Base-by-base conservation (phyloP, 75 land plant genomes). In the Pinus albicaulis region DNA sequence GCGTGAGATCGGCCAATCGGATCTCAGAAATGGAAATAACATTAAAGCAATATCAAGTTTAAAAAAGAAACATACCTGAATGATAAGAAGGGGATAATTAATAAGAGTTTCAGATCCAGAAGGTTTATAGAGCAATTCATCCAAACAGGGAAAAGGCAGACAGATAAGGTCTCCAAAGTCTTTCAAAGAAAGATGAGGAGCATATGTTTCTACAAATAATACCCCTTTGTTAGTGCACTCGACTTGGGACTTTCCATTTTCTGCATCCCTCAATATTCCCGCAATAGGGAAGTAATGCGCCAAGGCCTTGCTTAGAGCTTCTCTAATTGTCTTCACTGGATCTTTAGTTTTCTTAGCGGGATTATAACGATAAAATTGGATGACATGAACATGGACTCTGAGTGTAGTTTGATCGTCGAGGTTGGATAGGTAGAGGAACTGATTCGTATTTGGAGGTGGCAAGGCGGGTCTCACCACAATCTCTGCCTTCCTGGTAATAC, bases 211-310 rank as follows among this genome's bases (percentile, higher is more conserved):
- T 7, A 87, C 84, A 28, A 84, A 79, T 81, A 80, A 76, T 0
- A 74, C 78, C 0, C 89, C 89, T 53, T 84, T 77, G 8, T 77
- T 84, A 20, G 65, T 63, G 71, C 86, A 84, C 26, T 71, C 74
- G 24, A 87, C 56, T 19, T 81, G 81, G 31, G 84, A 74, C 62
- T 59, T 25, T 23, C 76, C 76, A 20, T 59, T 28, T 12, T 44
- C 44, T 4, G 78, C 55, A 56, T 65, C 66, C n/a, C 70, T 38
- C 14, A 87, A 72, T 57, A 81, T 28, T 5, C 89, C 89, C 4
- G 89, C 89, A 0, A 87, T 77, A 31, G 89, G 89, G 64, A 84
- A 87, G 59, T 87, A 87, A 13, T 77, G 78, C 60, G 81, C 89
- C 74, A 87, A 44, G 1, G 83, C 83, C 77, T 64, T 81, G 10